Conservation (phyloP, 108 stramenopile genomes). For the Skeletonema tropicum region DNA sequence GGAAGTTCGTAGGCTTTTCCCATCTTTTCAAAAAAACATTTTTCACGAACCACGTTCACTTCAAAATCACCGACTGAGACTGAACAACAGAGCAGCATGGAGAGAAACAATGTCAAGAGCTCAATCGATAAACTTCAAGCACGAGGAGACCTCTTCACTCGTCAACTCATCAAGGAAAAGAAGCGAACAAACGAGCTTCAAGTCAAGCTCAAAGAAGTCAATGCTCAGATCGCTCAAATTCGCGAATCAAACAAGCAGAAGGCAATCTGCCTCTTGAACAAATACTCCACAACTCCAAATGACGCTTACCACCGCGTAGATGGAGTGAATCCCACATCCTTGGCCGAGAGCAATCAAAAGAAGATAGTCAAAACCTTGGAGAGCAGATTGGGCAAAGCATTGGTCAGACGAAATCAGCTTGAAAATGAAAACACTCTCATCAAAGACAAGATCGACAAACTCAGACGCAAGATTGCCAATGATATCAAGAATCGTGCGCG, state of each 20-base stretch:
- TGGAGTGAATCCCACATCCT: constrained; percentile 64
- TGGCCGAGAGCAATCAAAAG: constrained; percentile 71
- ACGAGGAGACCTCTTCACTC: constrained; percentile 56
- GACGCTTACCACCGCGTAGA: constrained; percentile 74
- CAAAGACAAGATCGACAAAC: constrained; percentile 67
- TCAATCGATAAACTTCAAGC: constrained; percentile 52
- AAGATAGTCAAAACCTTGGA: constrained; percentile 70
- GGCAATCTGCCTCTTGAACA: constrained; percentile 70
- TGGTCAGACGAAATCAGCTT: constrained; percentile 61
- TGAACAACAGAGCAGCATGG: neutral
- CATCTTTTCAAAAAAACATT: no score
- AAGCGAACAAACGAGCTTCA: constrained; percentile 37
- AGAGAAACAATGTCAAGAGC: constrained; percentile 23
- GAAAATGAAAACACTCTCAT: constrained; percentile 58
- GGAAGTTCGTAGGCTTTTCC: no score
- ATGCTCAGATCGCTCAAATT: constrained; percentile 50
- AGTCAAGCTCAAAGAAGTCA: constrained; percentile 44
- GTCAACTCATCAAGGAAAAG: constrained; percentile 49
- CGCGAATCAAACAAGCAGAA: constrained; percentile 60
- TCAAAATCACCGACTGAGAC: no score
- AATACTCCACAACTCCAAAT: constrained; percentile 57
- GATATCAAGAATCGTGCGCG: constrained; percentile 52
- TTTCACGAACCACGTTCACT: no score
- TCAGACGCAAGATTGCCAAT: constrained; percentile 59
- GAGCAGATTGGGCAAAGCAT: constrained; percentile 65